Evolutionary conservation across 2,329 filamentous ascomycete genomes (phyloP), one percentile per base, ranked within the genome.

Genomic region (Akanthomyces muscarius): DNA sequence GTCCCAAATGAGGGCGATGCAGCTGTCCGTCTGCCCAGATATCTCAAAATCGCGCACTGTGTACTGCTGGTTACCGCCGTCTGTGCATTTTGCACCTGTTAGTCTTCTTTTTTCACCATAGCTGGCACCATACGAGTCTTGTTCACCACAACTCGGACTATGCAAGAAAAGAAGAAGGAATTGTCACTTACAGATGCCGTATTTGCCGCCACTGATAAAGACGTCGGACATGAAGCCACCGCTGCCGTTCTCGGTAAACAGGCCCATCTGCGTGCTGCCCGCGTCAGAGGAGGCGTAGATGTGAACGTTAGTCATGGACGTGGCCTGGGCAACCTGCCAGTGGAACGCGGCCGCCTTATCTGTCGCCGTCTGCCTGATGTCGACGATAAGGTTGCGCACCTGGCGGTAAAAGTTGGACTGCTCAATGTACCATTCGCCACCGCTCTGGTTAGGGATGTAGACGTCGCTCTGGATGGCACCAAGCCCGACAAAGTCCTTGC

Each of bases 371-470:
- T 33, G 4, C 5, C 28, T 7, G 25, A 66, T 61, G 47, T 65
- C 64, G 18, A 66, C 62, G 25, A 51, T 42, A n/a, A 63, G 18
- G 61, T 66, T 66, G 14, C 63, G 52, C 33, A 63, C 48, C 52
- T 66, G 63, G 47, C 60, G 44, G 18, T 53, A 60, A 44, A 66
- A 63, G 28, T 53, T 64, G 38, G 52, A 55, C 23, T 55, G 52
- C 52, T 61, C 28, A 25, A 62, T 41, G 25, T 62, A 62, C 60
- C 60, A 62, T 28, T 62, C 52, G 25, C 48, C 44, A 16, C 60
- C 44, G 16, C 36, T 62, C 13, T 56, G 8, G n/a, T 25, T 25
- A 41, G 60, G 60, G 23, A 62, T 62, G 38, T 62, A 62, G 1
- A 62, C 60, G 25, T 57, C 52, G 33, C 60, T 62, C 28, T 62